phyloP scores from a whole-genome alignment of 2,329 filamentous ascomycete species.

The Cladorrhinum sp. region DNA sequence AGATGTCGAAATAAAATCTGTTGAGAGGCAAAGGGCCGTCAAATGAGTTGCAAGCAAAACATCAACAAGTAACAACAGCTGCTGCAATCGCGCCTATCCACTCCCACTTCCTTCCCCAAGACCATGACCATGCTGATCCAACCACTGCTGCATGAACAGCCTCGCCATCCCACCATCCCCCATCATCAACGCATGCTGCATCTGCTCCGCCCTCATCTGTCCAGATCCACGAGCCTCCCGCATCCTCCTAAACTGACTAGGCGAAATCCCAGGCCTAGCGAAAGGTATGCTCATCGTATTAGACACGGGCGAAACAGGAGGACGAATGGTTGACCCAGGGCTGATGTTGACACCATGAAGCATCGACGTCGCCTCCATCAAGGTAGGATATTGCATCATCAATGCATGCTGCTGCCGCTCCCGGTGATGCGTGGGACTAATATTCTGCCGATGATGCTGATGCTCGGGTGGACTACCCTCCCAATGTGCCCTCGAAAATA shows the following conservation, averaged over 20 bases:
- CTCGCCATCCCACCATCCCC: not conserved
- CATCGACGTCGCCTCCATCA: not conserved
- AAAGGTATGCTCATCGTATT: constrained; percentile 1
- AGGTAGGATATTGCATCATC: not conserved
- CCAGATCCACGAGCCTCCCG: not conserved
- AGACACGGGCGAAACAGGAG: constrained; percentile 4
- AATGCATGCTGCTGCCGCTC: not conserved
- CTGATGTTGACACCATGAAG: not conserved
- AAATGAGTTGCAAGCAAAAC: too few species aligned
- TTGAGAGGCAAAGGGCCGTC: not conserved
- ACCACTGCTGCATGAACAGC: not conserved
- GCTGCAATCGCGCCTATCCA: not conserved
- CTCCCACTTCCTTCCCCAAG: not conserved
- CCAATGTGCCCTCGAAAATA: not conserved
- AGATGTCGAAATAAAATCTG: not conserved
- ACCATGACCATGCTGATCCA: not conserved
- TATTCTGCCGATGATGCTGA: not conserved
- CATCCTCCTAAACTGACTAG: not conserved
- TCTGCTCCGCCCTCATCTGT: not conserved
- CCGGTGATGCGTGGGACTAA: not conserved
- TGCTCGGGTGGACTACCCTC: not conserved
- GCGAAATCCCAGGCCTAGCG: constrained; percentile 1
- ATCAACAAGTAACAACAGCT: not conserved
- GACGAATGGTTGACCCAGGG: not conserved
- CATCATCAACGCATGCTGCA: not conserved